Evolutionary conservation across 139 green algal genomes (phyloP).

Genomic region (Chlamydomonas sphaeroides): DNA sequence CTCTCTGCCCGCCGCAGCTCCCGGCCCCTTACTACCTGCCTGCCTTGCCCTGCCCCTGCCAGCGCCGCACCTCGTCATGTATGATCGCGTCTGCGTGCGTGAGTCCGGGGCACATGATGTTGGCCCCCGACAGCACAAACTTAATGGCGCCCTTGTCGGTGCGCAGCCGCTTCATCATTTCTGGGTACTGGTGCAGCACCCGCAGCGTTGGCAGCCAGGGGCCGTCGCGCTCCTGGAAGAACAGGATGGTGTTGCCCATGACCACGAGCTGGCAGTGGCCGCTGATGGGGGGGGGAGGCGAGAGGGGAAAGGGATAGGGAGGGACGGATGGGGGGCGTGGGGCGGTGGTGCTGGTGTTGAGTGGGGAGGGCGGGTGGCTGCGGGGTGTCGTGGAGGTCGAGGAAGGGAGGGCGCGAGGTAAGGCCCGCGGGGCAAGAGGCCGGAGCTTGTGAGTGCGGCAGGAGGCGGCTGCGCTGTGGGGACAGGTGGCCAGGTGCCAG

Average conservation of each 20-base stretch:
- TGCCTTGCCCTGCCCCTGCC: too few species aligned
- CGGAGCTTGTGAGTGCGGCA: too few species aligned
- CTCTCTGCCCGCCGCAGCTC: neutral
- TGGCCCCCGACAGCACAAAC: slow-evolving; percentile 97
- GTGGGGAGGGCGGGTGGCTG: too few species aligned
- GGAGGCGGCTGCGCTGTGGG: too few species aligned
- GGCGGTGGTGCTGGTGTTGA: neutral
- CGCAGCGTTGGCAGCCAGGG: slow-evolving; percentile 95
- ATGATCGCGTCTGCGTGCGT: slow-evolving; percentile 93
- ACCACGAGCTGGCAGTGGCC: slow-evolving; percentile 89
- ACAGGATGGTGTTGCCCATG: slow-evolving; percentile 84
- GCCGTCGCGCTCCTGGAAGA: slow-evolving; percentile 93
- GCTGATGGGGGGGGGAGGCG: too few species aligned
- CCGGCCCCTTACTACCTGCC: too few species aligned
- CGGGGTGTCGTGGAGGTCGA: too few species aligned
- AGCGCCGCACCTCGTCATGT: slow-evolving; percentile 83
- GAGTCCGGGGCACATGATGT: slow-evolving; percentile 99
- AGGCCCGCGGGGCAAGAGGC: too few species aligned
- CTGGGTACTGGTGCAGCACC: slow-evolving; percentile 78
- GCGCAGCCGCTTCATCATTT: slow-evolving; percentile 89
- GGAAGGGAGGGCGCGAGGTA: too few species aligned
- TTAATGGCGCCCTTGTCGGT: slow-evolving; percentile 97
- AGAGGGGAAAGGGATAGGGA: too few species aligned
- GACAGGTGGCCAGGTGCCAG: too few species aligned
- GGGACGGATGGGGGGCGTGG: neutral